Conservation (phyloP, 192 early-diverging fungal species). For the Rhizophagus sp. region DNA sequence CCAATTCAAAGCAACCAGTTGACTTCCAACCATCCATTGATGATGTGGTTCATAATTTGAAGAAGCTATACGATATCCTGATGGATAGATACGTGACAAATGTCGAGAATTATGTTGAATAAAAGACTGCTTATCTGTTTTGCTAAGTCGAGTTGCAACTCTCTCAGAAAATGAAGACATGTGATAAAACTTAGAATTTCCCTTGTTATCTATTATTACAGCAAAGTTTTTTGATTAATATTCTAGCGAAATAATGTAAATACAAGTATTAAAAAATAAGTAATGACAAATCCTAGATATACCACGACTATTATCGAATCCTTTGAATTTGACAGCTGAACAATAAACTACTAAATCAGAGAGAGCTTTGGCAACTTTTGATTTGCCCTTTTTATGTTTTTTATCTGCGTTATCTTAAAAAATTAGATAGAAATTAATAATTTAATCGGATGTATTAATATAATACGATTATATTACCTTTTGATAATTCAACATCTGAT, state of each 20-base stretch:
- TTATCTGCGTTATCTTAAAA: slow-evolving; percentile 32
- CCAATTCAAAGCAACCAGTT: slow-evolving; percentile 90
- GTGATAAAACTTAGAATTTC: slow-evolving; percentile 32
- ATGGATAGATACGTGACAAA: slow-evolving; percentile 82
- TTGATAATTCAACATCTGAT: slow-evolving; percentile 43
- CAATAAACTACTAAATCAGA: slow-evolving; percentile 65
- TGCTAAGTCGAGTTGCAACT: slow-evolving; percentile 53
- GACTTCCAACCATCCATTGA: slow-evolving; percentile 79
- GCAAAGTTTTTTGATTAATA: not conserved
- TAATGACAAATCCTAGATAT: slow-evolving; percentile 42
- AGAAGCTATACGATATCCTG: slow-evolving; percentile 72
- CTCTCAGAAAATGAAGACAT: slow-evolving; percentile 79
- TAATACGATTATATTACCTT: not conserved
- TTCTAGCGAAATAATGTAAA: not conserved
- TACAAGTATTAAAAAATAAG: not conserved
- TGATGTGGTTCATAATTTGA: slow-evolving; percentile 83
- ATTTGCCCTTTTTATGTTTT: slow-evolving; percentile 34
- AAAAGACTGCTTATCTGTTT: slow-evolving; percentile 54
- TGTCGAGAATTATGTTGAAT: slow-evolving; percentile 57
- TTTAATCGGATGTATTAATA: not conserved
- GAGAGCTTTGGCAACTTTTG: slow-evolving; percentile 54
- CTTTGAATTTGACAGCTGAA: slow-evolving; percentile 61
- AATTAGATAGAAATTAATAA: not conserved
- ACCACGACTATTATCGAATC: slow-evolving; percentile 52
- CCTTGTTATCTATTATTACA: not conserved